Percentiles rank a stretch among this genome's conserved stretches.
Conservation (phyloP, 768 basidiomycete species). For the Strobilomyces echinocephalus region DNA sequence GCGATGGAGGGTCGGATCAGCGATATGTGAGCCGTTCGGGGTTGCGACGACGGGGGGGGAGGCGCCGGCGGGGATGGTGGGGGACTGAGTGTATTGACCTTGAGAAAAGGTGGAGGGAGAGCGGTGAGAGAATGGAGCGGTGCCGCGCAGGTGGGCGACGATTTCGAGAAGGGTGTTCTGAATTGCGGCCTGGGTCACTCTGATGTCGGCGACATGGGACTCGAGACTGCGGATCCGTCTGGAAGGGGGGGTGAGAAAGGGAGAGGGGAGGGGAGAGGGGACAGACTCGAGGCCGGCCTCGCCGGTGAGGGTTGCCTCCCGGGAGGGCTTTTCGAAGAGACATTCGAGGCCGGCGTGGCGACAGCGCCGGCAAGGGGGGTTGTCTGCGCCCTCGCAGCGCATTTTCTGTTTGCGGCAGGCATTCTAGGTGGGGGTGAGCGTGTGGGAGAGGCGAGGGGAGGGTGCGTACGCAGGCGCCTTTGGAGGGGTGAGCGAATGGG, state of each 20-base stretch:
- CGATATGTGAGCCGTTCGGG: conserved; percentile 30
- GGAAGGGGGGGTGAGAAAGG: conserved; percentile 15
- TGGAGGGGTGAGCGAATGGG: conserved; percentile 14
- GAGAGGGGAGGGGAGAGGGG: not conserved
- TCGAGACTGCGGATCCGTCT: conserved; percentile 92
- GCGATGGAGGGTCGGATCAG: conserved; percentile 23
- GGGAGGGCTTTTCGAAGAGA: conserved; percentile 89
- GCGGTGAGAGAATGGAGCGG: conserved; percentile 42
- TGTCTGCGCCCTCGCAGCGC: conserved; percentile 95
- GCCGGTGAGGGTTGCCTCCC: conserved; percentile 81
- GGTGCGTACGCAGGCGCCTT: conserved; percentile 75
- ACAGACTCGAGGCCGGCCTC: conserved; percentile 87
- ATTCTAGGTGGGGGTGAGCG: conserved; percentile 52
- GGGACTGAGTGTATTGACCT: conserved; percentile 57
- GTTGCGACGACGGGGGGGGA: conserved; percentile 43
- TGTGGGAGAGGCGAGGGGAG: conserved; percentile 6
- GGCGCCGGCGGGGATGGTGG: conserved; percentile 58
- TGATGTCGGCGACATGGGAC: conserved; percentile 78
- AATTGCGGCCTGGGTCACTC: conserved; percentile 66
- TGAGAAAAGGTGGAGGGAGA: conserved; percentile 58
- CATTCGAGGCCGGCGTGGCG: conserved; percentile 86
- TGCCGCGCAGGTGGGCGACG: conserved; percentile 67
- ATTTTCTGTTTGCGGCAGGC: conserved; percentile 96
- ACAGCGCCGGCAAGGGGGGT: conserved; percentile 94
- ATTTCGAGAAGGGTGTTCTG: conserved; percentile 79